Percentiles rank a stretch among this genome's conserved stretches.
Evolutionary conservation across 192 early-diverging fungal genomes (phyloP).

Genomic region (Mortierella hygrophila): DNA sequence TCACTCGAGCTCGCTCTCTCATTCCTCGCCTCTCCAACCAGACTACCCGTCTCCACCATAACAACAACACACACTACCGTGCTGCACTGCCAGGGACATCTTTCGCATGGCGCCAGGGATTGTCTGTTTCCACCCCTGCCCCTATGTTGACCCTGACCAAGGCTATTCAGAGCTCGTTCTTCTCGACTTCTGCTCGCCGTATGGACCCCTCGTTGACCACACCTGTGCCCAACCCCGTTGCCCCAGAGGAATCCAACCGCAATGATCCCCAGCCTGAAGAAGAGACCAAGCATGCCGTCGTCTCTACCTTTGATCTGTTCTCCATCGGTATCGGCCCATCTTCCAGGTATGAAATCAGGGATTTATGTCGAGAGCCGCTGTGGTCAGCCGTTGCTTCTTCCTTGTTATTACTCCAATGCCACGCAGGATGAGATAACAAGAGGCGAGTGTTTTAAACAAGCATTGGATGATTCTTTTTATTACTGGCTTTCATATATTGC

Average conservation of each 20-base stretch:
- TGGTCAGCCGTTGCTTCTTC: background rate
- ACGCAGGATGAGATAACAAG: background rate
- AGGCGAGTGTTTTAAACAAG: background rate
- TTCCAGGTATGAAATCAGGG: conserved; percentile 62
- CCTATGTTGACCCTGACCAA: conserved; percentile 30
- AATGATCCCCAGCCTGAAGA: conserved; percentile 28
- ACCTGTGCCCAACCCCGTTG: conserved; percentile 45
- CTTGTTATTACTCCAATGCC: background rate
- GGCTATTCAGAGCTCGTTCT: conserved; percentile 36
- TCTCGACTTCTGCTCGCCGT: conserved; percentile 37
- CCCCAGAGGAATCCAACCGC: conserved; percentile 16
- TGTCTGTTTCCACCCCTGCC: background rate
- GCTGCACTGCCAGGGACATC: background rate
- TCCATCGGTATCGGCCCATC: conserved; percentile 96
- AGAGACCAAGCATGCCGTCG: conserved; percentile 79
- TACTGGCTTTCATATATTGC: background rate
- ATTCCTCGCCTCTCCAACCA: conserved; percentile 23
- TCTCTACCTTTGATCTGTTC: conserved; percentile 95
- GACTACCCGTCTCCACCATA: conserved; percentile 17
- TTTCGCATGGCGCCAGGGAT: background rate
- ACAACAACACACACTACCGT: conserved; percentile 10
- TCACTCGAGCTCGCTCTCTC: conserved; percentile 26
- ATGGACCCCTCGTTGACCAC: conserved; percentile 44
- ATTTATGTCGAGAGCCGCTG: background rate
- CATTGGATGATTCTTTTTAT: background rate